A percentile compares a stretch with the other conserved stretches of the same genome.
Evolutionary conservation across 2,329 filamentous ascomycete species (phyloP).

Genomic region (Lasiodiplodia gonubiensis): DNA sequence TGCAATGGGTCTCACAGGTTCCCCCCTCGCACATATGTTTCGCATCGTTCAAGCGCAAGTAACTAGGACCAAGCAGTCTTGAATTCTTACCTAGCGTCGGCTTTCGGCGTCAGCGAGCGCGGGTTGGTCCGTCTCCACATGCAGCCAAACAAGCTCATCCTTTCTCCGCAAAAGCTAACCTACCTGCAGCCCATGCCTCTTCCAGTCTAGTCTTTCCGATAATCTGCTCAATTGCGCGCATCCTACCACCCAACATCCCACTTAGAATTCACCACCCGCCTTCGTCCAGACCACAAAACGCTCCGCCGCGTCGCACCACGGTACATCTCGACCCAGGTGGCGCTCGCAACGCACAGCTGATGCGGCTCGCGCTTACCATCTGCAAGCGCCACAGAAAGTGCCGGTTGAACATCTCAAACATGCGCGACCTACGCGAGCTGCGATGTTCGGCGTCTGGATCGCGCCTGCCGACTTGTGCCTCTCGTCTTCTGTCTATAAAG

Average conservation of each 20-base stretch:
- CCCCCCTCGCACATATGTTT: not conserved
- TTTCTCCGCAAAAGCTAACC: slow-evolving; percentile 8
- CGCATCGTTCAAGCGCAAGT: not conserved
- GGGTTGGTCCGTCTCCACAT: slow-evolving; percentile 2
- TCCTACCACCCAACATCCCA: slow-evolving; percentile 16
- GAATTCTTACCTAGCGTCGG: not conserved
- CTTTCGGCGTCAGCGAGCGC: not conserved
- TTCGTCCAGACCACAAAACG: not conserved
- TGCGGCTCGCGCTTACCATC: not conserved
- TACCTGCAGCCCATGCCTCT: not conserved
- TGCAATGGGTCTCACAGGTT: not conserved
- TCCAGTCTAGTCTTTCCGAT: slow-evolving; percentile 8
- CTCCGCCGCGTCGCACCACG: slow-evolving; percentile 16
- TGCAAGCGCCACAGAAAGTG: not conserved
- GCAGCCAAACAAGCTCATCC: slow-evolving; percentile 21
- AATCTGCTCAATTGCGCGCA: slow-evolving; percentile 31
- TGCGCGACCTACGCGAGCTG: not conserved
- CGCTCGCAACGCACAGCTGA: not conserved
- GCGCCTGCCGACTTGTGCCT: not conserved
- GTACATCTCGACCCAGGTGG: slow-evolving; percentile 3
- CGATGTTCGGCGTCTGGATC: not conserved
- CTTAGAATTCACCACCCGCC: slow-evolving; percentile 10
- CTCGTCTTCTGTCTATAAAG: not conserved
- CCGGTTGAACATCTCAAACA: not conserved
- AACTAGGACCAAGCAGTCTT: no score